phyloP scores from a whole-genome alignment of 2,329 filamentous ascomycete species.

The Seiridium cupressi region DNA sequence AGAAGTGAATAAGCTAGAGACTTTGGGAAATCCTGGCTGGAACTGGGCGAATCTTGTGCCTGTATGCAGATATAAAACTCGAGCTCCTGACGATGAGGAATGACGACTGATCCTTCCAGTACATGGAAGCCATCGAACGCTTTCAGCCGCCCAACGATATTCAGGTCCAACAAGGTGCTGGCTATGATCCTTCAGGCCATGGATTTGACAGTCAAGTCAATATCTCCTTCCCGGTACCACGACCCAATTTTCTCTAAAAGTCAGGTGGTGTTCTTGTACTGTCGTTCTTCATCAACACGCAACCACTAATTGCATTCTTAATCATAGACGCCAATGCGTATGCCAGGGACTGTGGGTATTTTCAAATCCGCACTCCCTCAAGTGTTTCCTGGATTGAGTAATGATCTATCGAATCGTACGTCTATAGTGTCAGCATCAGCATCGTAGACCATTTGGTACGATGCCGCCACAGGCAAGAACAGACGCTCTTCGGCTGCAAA shows the following conservation, averaged over 20 bases:
- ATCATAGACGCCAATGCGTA: background rate
- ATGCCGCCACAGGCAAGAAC: background rate
- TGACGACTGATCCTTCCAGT: background rate
- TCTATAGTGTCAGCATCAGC: background rate
- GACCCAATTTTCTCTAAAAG: no score
- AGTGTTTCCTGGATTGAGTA: background rate
- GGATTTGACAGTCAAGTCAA: background rate
- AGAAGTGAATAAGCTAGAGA: background rate
- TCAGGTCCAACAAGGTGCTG: background rate
- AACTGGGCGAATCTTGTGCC: background rate
- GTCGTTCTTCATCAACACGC: no score
- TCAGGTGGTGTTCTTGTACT: no score
- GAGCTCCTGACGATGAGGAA: background rate
- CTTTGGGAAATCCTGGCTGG: background rate
- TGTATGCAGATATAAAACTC: background rate
- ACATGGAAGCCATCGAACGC: background rate
- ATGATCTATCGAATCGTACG: background rate
- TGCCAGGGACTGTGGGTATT: background rate
- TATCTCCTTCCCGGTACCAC: background rate
- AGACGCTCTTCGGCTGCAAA: background rate
- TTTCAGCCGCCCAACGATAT: background rate
- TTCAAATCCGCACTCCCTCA: background rate
- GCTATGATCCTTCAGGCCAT: background rate
- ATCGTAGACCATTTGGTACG: constrained; percentile 2
- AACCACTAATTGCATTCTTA: no score